Conservation (phyloP, 805 yeast genomes). For the Zygoascus biomembranicola region DNA sequence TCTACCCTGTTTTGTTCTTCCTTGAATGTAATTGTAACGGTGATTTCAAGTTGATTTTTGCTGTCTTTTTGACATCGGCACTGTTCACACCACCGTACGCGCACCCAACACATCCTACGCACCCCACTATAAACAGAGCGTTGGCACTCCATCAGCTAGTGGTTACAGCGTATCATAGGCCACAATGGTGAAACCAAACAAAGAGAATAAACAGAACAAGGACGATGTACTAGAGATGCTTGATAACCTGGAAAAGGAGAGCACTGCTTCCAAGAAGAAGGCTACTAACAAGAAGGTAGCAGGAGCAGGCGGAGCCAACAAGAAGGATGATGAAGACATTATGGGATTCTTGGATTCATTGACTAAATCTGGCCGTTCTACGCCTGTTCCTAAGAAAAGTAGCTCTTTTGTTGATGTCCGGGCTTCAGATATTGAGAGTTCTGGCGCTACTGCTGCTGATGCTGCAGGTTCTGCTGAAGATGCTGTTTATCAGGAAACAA, state of each 20-base stretch:
- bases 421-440: not conserved
- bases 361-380: constrained; percentile 19
- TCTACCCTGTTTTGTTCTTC: too few relatives aligned
- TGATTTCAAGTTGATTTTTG: too few relatives aligned
- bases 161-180: too few relatives aligned
- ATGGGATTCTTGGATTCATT: constrained; percentile 36
- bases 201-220: constrained; percentile 10
- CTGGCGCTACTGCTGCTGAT: not conserved
- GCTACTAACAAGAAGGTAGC: constrained; percentile 4
- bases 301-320: not conserved
- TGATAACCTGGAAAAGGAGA: constrained; percentile 29
- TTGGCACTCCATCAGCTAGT: too few relatives aligned
- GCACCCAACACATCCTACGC: too few relatives aligned
- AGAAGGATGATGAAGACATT: constrained; percentile 31
- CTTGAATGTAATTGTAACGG: too few relatives aligned
- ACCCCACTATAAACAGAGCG: too few relatives aligned
- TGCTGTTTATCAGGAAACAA: not conserved
- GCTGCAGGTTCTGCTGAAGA: not conserved
- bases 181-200: constrained; percentile 1
- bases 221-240: constrained; percentile 35
- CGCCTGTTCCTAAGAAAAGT: constrained; percentile 11
- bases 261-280: constrained; percentile 7
- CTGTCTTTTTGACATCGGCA: too few relatives aligned
- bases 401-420: constrained; percentile 6
- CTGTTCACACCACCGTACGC: too few relatives aligned